Conservation (phyloP, 1,139 yeast genomes). For the Debaryomyces nepalensis region DNA sequence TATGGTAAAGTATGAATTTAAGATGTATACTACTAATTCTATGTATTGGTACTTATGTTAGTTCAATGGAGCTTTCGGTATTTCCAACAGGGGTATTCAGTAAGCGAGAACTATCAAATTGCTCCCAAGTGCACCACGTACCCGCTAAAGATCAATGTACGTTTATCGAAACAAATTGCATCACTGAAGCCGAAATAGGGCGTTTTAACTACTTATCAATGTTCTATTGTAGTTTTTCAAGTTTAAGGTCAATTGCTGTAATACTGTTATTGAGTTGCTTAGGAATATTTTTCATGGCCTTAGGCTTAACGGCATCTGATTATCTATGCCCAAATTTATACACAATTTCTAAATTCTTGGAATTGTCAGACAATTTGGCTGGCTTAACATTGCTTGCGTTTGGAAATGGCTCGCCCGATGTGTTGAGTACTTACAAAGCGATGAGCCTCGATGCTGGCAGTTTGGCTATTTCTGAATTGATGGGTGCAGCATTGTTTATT, state of each 20-base stretch:
- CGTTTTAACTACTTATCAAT: slow-evolving; percentile 42
- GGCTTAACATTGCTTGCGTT: slow-evolving; percentile 88
- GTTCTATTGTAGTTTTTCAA: slow-evolving; percentile 40
- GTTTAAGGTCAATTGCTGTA: slow-evolving; percentile 17
- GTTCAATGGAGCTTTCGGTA: not conserved
- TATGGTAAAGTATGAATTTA: slow-evolving; percentile 6
- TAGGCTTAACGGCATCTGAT: slow-evolving; percentile 78
- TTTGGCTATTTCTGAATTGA: slow-evolving; percentile 83
- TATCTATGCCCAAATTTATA: slow-evolving; percentile 76
- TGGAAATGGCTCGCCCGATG: slow-evolving; percentile 94
- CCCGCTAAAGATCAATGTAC: slow-evolving; percentile 45
- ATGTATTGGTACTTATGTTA: not conserved
- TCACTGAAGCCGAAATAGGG: slow-evolving; percentile 39
- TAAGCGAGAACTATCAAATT: slow-evolving; percentile 9
- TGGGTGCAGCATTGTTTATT: slow-evolving; percentile 86
- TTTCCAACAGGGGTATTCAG: not conserved
- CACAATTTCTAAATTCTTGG: slow-evolving; percentile 60
- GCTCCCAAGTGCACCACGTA: slow-evolving; percentile 19
- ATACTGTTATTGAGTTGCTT: slow-evolving; percentile 31
- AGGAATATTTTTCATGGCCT: slow-evolving; percentile 54
- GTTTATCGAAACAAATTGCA: slow-evolving; percentile 45
- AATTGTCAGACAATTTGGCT: slow-evolving; percentile 76
- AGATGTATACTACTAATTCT: slow-evolving; percentile 1
- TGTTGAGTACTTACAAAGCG: slow-evolving; percentile 82
- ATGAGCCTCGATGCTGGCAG: slow-evolving; percentile 69